Percentiles rank a stretch among this genome's conserved stretches.
Conservation (phyloP, 176 grass and related monocot species). For the Oryza officinalis region DNA sequence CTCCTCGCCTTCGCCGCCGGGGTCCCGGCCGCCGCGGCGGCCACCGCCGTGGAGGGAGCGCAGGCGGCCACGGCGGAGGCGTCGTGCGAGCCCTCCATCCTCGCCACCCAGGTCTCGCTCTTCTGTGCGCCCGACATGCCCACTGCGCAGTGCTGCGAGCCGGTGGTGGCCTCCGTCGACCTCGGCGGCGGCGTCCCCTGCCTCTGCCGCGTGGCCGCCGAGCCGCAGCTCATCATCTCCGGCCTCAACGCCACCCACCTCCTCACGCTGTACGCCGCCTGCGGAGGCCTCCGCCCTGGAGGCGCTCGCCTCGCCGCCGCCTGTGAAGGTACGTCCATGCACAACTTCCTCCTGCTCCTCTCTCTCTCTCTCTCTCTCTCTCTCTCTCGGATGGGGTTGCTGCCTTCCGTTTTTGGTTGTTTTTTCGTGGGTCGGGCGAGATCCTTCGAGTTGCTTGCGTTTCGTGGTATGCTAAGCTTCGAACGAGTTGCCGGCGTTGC, state of each 20-base stretch:
- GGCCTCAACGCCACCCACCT: constrained; percentile 41
- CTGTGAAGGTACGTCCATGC: background rate
- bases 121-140: constrained; percentile 23
- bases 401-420: background rate
- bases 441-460: background rate
- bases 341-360: background rate
- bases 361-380: background rate
- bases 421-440: background rate
- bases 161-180: constrained; percentile 9
- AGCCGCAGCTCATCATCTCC: constrained; percentile 28
- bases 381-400: background rate
- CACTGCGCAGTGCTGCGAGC: constrained; percentile 23
- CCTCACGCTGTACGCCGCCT: constrained; percentile 29
- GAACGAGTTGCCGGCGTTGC: background rate
- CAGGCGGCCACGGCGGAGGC: background rate
- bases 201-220: constrained; percentile 38
- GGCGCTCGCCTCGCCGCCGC: constrained; percentile 31
- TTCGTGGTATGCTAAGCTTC: background rate
- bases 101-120: constrained; percentile 28
- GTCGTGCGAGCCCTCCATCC: constrained; percentile 4
- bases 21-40: background rate
- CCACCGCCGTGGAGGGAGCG: background rate
- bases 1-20: background rate
- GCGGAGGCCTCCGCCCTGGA: constrained; percentile 13
- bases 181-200: constrained; percentile 23